These are phyloP conservation scores for Ceratobasidium sp. DNA, from an alignment of 1,284 basidiomycete genomes.

Conservation along the genomic window DNA sequence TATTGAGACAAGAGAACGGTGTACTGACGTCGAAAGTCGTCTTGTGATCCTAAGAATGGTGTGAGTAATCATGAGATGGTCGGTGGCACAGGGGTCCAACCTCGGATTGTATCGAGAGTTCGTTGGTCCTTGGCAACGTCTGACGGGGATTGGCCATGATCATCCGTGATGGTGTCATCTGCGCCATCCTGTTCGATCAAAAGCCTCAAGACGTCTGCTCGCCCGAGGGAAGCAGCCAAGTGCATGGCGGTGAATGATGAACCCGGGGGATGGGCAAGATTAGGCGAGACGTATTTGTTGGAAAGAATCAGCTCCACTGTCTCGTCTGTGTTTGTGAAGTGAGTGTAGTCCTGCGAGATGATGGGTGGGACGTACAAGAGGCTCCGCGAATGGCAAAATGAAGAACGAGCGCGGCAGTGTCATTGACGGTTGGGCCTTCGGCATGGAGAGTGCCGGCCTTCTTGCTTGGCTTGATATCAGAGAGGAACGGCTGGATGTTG, in stretches of 20 bases:
- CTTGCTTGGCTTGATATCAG: conserved; percentile 67
- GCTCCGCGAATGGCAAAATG: conserved; percentile 89
- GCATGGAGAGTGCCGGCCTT: conserved; percentile 57
- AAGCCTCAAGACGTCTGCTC: conserved; percentile 77
- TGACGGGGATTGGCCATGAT: conserved; percentile 70
- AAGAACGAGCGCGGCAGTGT: conserved; percentile 76
- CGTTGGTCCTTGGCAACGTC: conserved; percentile 70
- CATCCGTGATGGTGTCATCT: conserved; percentile 81
- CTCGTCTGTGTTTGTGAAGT: conserved; percentile 54
- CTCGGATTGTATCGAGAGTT: conserved; percentile 76
- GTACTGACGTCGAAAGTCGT: conserved; percentile 79
- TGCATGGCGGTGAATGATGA: conserved; percentile 86
- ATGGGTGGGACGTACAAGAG: conserved; percentile 61
- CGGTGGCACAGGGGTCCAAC: conserved; percentile 53
- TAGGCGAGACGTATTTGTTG: conserved; percentile 78
- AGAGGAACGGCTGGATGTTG: conserved; percentile 82
- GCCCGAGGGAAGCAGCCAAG: conserved; percentile 81
- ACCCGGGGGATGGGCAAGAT: conserved; percentile 70
- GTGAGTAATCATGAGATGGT: background rate
- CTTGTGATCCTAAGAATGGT: conserved; percentile 70
- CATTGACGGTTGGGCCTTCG: conserved; percentile 55
- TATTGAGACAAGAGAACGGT: conserved; percentile 74
- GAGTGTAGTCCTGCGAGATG: conserved; percentile 10
- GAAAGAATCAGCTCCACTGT: conserved; percentile 74
- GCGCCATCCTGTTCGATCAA: conserved; percentile 79